phyloP scores from a whole-genome alignment of 2,329 filamentous ascomycete genomes.

The Tolypocladium nubicola region DNA sequence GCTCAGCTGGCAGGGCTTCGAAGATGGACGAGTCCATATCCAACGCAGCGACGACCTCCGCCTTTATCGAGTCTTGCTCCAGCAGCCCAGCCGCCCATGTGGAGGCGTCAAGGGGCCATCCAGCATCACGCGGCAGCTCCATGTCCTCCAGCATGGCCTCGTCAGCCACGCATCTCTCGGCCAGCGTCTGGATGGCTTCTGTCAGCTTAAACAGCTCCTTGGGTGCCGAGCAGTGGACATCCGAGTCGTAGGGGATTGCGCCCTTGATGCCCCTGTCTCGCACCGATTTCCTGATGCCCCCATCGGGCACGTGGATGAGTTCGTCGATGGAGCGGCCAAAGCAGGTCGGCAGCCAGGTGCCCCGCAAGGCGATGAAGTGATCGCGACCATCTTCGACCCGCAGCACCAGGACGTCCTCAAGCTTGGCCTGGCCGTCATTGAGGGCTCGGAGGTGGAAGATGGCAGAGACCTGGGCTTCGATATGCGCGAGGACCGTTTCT shows the following conservation, averaged over 20 bases:
- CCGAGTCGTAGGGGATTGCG: slow-evolving; percentile 43
- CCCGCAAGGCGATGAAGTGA: slow-evolving; percentile 79
- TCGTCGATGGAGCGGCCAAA: slow-evolving; percentile 84
- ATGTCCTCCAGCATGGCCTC: slow-evolving; percentile 49
- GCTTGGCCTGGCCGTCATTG: slow-evolving; percentile 52
- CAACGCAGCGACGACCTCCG: slow-evolving; percentile 51
- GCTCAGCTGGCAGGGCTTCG: slow-evolving; percentile 50
- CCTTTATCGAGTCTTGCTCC: slow-evolving; percentile 17
- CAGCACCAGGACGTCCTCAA: slow-evolving; percentile 85
- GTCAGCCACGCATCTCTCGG: slow-evolving; percentile 47
- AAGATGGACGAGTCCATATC: slow-evolving; percentile 58
- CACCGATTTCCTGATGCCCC: slow-evolving; percentile 55
- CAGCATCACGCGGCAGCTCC: slow-evolving; percentile 39
- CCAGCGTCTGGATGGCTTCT: slow-evolving; percentile 56
- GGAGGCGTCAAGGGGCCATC: slow-evolving; percentile 48
- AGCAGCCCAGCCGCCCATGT: slow-evolving; percentile 18
- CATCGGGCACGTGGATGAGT: slow-evolving; percentile 73
- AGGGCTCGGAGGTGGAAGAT: slow-evolving; percentile 55
- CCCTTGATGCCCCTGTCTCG: slow-evolving; percentile 26
- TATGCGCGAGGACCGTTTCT: slow-evolving; percentile 61
- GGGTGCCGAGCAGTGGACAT: slow-evolving; percentile 68
- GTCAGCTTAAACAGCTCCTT: slow-evolving; percentile 85
- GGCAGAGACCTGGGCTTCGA: slow-evolving; percentile 58
- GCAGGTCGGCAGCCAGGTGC: slow-evolving; percentile 68
- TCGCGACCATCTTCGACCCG: slow-evolving; percentile 77